These are phyloP conservation scores for Cnidoscolus chayamansa DNA, from an alignment of 441 rosid genomes.

Conservation along the genomic window DNA sequence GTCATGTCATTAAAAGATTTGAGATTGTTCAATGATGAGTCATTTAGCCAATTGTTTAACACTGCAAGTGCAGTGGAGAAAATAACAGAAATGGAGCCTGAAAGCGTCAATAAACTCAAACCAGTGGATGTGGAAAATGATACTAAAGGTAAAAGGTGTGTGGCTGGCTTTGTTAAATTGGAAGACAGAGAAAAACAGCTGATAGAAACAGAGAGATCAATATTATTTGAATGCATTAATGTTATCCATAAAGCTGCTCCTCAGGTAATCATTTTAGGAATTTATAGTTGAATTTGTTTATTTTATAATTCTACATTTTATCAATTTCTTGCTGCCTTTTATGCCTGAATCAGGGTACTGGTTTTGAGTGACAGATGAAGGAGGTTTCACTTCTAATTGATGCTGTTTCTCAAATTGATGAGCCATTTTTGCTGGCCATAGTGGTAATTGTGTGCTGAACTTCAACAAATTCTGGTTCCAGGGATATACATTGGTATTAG, in stretches of 20 bases:
- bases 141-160: constrained; percentile 24
- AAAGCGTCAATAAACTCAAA: constrained; percentile 23
- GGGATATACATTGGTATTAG: constrained; percentile 91
- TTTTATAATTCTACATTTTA: constrained; percentile 28
- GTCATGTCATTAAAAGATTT: constrained; percentile 72
- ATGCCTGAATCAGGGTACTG: constrained; percentile 36
- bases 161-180: constrained; percentile 59
- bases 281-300: constrained; percentile 47
- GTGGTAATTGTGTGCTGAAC: constrained; percentile 99
- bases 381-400: constrained; percentile 88
- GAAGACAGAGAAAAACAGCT: constrained; percentile 70
- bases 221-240: constrained; percentile 58
- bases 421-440: constrained; percentile 94
- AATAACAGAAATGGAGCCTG: constrained; percentile 28
- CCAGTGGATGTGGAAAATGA: constrained; percentile 26
- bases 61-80: constrained; percentile 24
- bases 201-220: constrained; percentile 60
- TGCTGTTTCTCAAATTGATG: constrained; percentile 86
- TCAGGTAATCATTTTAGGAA: constrained; percentile 64
- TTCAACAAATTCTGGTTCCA: constrained; percentile 95
- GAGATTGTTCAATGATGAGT: constrained; percentile 48
- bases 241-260: constrained; percentile 82
- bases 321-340: constrained; percentile 21
- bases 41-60: constrained; percentile 45
- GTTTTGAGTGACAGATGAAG: constrained; percentile 69